Base-by-base conservation (phyloP, 345 rosid genomes). In the Firmiana major region DNA sequence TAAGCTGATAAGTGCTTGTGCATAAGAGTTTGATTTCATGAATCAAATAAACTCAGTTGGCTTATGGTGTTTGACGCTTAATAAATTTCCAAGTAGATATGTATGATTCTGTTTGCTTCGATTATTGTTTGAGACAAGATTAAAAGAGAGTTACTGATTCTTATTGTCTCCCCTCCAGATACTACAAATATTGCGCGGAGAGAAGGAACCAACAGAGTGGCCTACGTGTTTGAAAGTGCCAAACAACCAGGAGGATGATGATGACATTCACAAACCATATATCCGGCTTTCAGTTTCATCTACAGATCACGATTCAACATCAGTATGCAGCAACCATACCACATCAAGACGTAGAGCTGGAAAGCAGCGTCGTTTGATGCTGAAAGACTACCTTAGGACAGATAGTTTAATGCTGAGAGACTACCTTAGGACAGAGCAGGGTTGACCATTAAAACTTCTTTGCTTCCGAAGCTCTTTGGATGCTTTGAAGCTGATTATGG, bases 111-210 rank as follows among this genome's bases (percentile, higher is more conserved):
- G 22, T 53, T 51, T 51, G 15, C 1, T 45, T 9, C 15, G 21
- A 45, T 13, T 24, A 53, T 26, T 54, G 36, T 69, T 31, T 63
- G 9, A 16, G n/a, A 62, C 19, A 62, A 62, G 40, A 7, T 51
- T 15, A 45, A 26, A 46, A 46, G 16, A n/a, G 1, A 3, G 31
- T 34, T 0, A 71, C n/a, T 53, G 46, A 71, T 71, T n/a, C 75
- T 17, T 21, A 12, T 16, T 53, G 48, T 36, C 11, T 6, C 11
- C 74, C 43, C 2, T 48, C 31, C 63, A 71, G 75, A 36, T 71
- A 34, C 63, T 71, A 53, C 31, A 71, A 53, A 36, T 53, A 53
- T 11, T 71, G 60, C 75, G 3, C 34, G 75, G 63, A 71, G 63
- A 71, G 9, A 54, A 54, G 48, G 75, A 71, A 36, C 46, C 75